Evolutionary conservation across 2,329 filamentous ascomycete genomes (phyloP), one percentile per base, ranked within the genome.

Genomic region (Tolypocladium album): DNA sequence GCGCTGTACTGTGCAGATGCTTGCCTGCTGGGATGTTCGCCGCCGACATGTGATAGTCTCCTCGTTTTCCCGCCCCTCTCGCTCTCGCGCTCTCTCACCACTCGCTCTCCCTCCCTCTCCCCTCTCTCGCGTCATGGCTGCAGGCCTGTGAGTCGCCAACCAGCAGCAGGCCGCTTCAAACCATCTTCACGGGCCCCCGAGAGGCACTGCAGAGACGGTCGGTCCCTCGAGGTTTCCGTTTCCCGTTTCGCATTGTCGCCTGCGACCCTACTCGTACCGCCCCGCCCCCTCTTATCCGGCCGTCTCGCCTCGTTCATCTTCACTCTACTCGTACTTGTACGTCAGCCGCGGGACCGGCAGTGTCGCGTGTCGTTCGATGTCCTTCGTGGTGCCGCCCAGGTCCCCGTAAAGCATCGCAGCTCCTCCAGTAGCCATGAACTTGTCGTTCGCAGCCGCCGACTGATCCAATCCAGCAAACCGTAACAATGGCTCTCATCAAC

Each of bases 401-500:
- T 47, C 13, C 43, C 34, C 12, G 22, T 12, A 22, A 47, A 47
- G 45, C 22, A 0, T 8, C 15, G 22, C 45, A 17, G 24, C 45
- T 31, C 22, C 45, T 36, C 11, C n/a, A 20, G 22, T 45, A 53
- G 67, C 63, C 65, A 65, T 69, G 62, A 40, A 20, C 34, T 53
- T 22, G 17, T 34, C 58, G 38, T 52, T 58, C 38, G 40, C 45
- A 15, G 13, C 61, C 52, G 62, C 63, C 56, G 58, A 42, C 58
- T 31, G 8, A 17, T 8, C 12, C 43, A 15, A 15, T 17, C 12
- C 43, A 27, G 43, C 43, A 47, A 1, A 4, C 13, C 22, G 59
- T 56, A 52, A 64, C 66, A 61, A 85, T 85, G 82, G 76, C 77
- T 53, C 70, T 82, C 58, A 72, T 84, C 67, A 83, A 79, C 57